Conservation (phyloP, 768 basidiomycete genomes). For the Pleurotus platypus region DNA sequence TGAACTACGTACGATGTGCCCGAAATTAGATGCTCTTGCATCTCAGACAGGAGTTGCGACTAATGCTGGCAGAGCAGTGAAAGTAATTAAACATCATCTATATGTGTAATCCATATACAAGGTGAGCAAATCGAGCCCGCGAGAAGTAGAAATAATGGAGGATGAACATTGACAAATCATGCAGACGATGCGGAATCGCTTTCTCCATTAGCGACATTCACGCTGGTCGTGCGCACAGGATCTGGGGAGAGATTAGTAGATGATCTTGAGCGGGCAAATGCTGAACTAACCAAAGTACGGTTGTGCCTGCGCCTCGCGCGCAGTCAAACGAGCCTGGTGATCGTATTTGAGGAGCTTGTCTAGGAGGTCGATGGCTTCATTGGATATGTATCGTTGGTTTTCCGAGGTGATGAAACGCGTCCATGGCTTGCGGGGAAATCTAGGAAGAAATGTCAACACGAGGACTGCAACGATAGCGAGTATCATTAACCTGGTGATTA, state of each 20-base stretch:
- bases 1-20: too few relatives aligned
- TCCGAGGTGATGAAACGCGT: conserved; percentile 92
- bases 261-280: conserved; percentile 7
- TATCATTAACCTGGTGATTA: conserved; percentile 41
- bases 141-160: neutral
- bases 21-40: too few relatives aligned
- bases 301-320: conserved; percentile 87
- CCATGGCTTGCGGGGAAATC: conserved; percentile 95
- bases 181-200: conserved; percentile 53
- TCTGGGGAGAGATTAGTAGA: conserved; percentile 34
- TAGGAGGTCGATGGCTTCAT: conserved; percentile 93
- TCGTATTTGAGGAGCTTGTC: conserved; percentile 96
- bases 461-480: neutral
- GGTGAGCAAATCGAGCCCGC: neutral
- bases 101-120: conserved; percentile 7
- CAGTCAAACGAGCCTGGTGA: conserved; percentile 94
- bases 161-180: conserved; percentile 23
- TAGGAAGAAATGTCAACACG: conserved; percentile 22
- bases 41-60: too few relatives aligned
- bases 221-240: conserved; percentile 35
- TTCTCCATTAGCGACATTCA: conserved; percentile 50
- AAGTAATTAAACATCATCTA: conserved; percentile 9
- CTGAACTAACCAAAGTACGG: conserved; percentile 78
- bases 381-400: conserved; percentile 94
- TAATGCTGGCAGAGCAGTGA: too few relatives aligned